Evolutionary conservation across 129 eudicot species (phyloP), one percentile per base, ranked within the genome.

Genomic region (Flaveria trinervia): DNA sequence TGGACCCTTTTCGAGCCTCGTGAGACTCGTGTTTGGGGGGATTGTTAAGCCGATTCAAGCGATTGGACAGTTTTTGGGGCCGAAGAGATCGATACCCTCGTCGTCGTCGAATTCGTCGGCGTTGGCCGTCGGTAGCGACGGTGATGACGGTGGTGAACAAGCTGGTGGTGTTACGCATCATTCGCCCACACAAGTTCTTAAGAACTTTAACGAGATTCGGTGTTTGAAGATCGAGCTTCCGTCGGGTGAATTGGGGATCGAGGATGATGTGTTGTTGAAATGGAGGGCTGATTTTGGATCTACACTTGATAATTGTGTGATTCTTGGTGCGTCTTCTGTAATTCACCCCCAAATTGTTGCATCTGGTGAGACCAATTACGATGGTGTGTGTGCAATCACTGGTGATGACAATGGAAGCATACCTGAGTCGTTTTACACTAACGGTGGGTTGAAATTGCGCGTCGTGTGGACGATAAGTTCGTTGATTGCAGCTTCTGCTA

Each of bases 381-480:
- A 36, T 36, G 41, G 41, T 36, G 41, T 36, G 1, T 36, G 41
- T 36, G 41, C 7, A 5, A 36, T 36, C 41, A 65, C 52, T n/a
- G 41, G 81, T 54, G 88, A 86, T 7, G 96, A 89, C 77, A 91
- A 87, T 66, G 99, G 97, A 61, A 87, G 92, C 65, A 89, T 91
- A 72, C 96, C 96, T 0, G 97, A 94, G 33, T 89, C 97, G 4
- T 94, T 89, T 78, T 91, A 89, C 79, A 91, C 94, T 0, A 94
- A 94, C 16, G 99, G 99, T 0, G 99, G 99, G 1, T 82, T 94
- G 85, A 91, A 91, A 64, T 26, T 89, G 50, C 69, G 99, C 0
- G 99, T 94, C 2, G 97, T 94, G 45, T 94, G 99, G 99, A 94
- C 97, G 5, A 94, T 94, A 5, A 91, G 96, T 70, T 94, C 99